phyloP scores from a whole-genome alignment of 2,329 filamentous ascomycete genomes.

The Escovopsis sp. region DNA sequence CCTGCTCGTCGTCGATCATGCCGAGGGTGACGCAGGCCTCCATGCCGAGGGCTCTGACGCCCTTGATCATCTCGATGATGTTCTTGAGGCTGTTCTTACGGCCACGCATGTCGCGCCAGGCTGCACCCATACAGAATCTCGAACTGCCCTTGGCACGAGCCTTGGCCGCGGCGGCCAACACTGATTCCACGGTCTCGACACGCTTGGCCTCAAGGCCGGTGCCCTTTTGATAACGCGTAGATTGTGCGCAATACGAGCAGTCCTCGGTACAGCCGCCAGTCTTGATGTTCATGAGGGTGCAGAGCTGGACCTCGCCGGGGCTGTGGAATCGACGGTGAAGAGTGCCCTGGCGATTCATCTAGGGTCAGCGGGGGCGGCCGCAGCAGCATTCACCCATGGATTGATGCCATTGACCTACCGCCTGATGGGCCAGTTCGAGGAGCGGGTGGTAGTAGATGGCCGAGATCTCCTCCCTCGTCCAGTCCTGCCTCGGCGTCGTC shows the following conservation, averaged over 20 bases:
- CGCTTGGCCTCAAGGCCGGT: conserved; percentile 69
- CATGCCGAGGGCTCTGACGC: conserved; percentile 70
- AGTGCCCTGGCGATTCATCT: conserved; percentile 36
- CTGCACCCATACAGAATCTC: conserved; percentile 89
- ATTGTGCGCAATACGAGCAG: conserved; percentile 86
- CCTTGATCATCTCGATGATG: conserved; percentile 73
- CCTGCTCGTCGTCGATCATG: conserved; percentile 76
- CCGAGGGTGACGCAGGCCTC: conserved; percentile 87
- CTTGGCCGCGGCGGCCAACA: conserved; percentile 60
- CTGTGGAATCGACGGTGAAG: conserved; percentile 78
- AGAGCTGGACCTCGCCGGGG: conserved; percentile 74
- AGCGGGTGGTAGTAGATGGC: conserved; percentile 71
- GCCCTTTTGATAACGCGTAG: conserved; percentile 62
- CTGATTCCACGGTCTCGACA: conserved; percentile 64
- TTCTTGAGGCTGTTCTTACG: conserved; percentile 73
- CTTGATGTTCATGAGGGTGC: conserved; percentile 94
- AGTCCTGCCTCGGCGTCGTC: conserved; percentile 50
- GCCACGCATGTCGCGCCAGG: conserved; percentile 88
- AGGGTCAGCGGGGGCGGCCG: background rate
- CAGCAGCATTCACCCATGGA: background rate
- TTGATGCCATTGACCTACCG: conserved; percentile 33
- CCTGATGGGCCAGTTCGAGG: conserved; percentile 62
- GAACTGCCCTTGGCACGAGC: conserved; percentile 77
- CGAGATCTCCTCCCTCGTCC: conserved; percentile 69
- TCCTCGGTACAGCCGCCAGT: conserved; percentile 86